Evolutionary conservation across 495 filamentous ascomycete genomes (phyloP).

Genomic region (Xylaria cubensis): DNA sequence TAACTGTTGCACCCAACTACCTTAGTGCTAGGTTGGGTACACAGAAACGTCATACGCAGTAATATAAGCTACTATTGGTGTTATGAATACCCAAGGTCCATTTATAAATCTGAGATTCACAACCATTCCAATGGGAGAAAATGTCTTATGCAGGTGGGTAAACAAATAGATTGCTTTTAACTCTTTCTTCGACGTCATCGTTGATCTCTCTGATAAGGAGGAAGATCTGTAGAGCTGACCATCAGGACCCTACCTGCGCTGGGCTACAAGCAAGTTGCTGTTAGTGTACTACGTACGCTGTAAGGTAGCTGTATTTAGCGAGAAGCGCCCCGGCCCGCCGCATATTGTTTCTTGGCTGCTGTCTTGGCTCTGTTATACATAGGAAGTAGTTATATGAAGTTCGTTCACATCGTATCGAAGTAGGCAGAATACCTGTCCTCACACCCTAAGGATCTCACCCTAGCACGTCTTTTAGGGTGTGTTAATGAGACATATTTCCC

Average conservation of each 20-base stretch:
- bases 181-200: slow-evolving; percentile 3
- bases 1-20: slow-evolving; percentile 3
- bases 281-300: background rate
- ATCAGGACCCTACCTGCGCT: slow-evolving; percentile 9
- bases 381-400: background rate
- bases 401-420: background rate
- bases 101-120: background rate
- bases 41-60: slow-evolving; percentile 8
- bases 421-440: background rate
- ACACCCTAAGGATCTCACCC: background rate
- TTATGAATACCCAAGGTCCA: background rate
- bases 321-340: slow-evolving; percentile 18
- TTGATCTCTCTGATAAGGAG: background rate
- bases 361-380: slow-evolving; percentile 2
- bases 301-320: background rate
- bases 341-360: slow-evolving; percentile 25
- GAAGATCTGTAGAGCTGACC: slow-evolving; percentile 2
- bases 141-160: background rate
- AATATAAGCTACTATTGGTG: background rate
- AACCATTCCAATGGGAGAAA: background rate
- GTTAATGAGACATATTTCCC: background rate
- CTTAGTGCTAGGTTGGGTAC: background rate
- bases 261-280: background rate
- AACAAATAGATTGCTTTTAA: background rate
- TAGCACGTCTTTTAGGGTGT: background rate